Base-by-base conservation (phyloP, 2,329 filamentous ascomycete genomes). In the Nigrospora sphaerica region DNA sequence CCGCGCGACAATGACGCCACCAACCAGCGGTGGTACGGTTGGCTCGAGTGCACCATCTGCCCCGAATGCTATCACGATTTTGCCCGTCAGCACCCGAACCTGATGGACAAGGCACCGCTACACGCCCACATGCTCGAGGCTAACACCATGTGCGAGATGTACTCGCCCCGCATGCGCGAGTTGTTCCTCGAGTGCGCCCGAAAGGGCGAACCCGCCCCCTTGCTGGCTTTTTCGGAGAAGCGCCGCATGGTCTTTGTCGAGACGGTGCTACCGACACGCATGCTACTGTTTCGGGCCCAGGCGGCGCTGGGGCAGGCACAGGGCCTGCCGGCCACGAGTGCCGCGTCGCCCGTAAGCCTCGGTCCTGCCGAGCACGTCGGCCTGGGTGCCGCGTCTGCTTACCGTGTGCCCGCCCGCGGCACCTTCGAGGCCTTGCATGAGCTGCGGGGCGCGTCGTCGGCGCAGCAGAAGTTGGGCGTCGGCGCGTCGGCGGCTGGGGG, bases 11-110 rank as follows among this genome's bases (percentile, higher is more conserved):
- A 57, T 16, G 54, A 54, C 10, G 50, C 40, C n/a, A 39, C 42
- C n/a, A 35, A 49, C 12, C 49, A 44, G 37, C 50, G 52, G 6
- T 65, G 60, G 60, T 68, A 65, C 54, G 67, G 67, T 18, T 69
- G 67, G 67, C 51, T 47, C 4, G 57, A 61, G 34, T 63, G 53
- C 52, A 58, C 45, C 17, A 62, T 69, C 33, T 69, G 67, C 33
- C 61, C 63, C 9, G 61, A 66, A 14, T 69, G 67, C 44, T 64
- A 66, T 42, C 47, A 54, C 31, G 57, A 60, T 12, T 66, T 67
- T 33, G 60, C 60, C 16, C 55, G 54, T 34, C 57, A 47, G n/a
- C 35, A 56, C 0, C 59, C 57, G 0, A 37, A 49, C 0, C 49
- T 68, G 0, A 64, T 63, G 11, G 32, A 49, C 23, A 46, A 50